These are phyloP conservation scores for Paraphaeosphaeria sporulosa DNA, from an alignment of 2,329 filamentous ascomycete genomes.

Conservation along the genomic window DNA sequence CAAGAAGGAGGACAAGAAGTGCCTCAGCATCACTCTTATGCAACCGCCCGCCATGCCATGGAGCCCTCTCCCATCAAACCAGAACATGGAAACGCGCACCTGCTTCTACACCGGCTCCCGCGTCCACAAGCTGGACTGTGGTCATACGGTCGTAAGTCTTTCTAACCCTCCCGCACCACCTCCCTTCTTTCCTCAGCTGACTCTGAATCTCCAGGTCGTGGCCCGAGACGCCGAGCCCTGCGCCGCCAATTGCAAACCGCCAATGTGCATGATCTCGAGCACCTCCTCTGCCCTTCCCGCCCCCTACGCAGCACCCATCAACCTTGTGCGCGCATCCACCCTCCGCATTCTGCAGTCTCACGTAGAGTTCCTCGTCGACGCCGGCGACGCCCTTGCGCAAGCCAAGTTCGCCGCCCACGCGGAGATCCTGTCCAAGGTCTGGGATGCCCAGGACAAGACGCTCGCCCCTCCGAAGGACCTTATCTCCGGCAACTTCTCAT, in stretches of 20 bases:
- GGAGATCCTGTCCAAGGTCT: neutral
- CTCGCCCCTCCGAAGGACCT: conserved; percentile 2
- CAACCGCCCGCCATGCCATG: conserved; percentile 11
- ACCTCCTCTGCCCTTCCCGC: neutral
- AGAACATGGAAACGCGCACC: conserved; percentile 22
- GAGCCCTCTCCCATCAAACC: conserved; percentile 11
- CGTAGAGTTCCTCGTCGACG: neutral
- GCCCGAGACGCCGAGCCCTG: conserved; percentile 19
- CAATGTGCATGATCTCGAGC: neutral
- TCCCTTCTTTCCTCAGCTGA: neutral
- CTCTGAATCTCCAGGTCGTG: conserved; percentile 3
- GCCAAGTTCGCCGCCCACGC: neutral
- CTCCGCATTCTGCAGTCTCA: neutral
- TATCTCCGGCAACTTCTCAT: conserved; percentile 15
- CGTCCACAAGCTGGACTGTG: conserved; percentile 23
- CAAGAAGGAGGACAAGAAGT: neutral
- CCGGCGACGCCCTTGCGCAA: neutral
- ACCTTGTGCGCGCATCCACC: neutral
- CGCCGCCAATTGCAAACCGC: conserved; percentile 19
- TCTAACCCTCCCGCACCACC: no score
- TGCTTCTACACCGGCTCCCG: conserved; percentile 19
- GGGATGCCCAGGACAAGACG: neutral
- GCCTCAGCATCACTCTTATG: conserved; percentile 19
- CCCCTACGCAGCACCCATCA: neutral
- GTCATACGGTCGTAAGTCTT: conserved; percentile 18